phyloP scores from a whole-genome alignment of 768 basidiomycete genomes.

The Erythrobasidium yunnanense region DNA sequence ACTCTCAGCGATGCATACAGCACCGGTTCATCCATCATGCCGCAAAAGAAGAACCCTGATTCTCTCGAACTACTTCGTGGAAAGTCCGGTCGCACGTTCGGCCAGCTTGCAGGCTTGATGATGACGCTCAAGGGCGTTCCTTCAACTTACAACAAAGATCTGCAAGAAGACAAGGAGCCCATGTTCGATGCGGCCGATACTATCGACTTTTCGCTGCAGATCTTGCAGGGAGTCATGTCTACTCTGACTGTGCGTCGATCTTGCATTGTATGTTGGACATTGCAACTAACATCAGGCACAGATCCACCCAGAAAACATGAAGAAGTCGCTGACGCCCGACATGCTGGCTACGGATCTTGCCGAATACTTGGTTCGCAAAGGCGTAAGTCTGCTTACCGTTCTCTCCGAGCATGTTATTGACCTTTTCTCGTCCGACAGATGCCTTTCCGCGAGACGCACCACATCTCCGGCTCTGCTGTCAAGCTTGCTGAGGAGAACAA shows the following conservation, averaged over 20 bases:
- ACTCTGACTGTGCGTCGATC: constrained; percentile 60
- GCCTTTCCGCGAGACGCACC: constrained; percentile 97
- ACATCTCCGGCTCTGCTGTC: constrained; percentile 91
- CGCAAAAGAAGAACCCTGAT: constrained; percentile 98
- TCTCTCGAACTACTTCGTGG: constrained; percentile 89
- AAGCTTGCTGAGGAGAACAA: constrained; percentile 76
- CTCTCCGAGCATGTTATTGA: neutral
- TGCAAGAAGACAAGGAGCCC: constrained; percentile 98
- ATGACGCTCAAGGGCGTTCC: constrained; percentile 96
- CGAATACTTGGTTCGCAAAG: constrained; percentile 96
- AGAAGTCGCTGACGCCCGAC: constrained; percentile 81
- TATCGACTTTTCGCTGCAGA: constrained; percentile 72
- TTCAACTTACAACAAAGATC: constrained; percentile 98
- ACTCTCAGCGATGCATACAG: constrained; percentile 96
- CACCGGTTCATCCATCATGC: constrained; percentile 99
- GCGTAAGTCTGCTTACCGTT: constrained; percentile 51
- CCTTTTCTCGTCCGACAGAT: constrained; percentile 49
- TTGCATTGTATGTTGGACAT: too few species aligned
- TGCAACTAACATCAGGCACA: too few species aligned
- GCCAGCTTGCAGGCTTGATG: constrained; percentile 92
- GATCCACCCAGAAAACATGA: constrained; percentile 87
- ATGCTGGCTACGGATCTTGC: constrained; percentile 97
- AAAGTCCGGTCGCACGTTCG: constrained; percentile 88
- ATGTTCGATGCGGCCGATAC: constrained; percentile 89
- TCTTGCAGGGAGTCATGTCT: constrained; percentile 86